These are phyloP conservation scores for Phaffia rhodozyma DNA, from an alignment of 1,284 basidiomycete genomes.

Conservation along the genomic window DNA sequence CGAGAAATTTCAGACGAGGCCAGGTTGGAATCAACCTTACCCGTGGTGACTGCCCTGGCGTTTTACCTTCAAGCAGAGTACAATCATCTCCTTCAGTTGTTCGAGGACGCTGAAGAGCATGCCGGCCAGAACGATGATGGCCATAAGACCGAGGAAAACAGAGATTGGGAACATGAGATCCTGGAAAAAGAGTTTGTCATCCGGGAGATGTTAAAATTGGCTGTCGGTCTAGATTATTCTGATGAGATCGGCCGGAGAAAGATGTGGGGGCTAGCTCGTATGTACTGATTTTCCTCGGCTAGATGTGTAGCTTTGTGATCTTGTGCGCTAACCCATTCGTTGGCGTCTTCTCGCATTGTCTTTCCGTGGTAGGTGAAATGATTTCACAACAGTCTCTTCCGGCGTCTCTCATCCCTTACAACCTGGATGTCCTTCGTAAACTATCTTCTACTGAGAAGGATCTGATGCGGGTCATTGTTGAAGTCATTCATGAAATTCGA, in stretches of 20 bases:
- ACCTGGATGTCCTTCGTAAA: conserved; percentile 75
- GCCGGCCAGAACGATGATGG: conserved; percentile 42
- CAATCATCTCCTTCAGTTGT: conserved; percentile 44
- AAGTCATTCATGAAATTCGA: conserved; percentile 77
- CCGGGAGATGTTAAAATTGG: conserved; percentile 66
- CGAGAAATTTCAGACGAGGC: conserved; percentile 47
- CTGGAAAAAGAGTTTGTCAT: conserved; percentile 55
- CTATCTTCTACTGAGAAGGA: conserved; percentile 78
- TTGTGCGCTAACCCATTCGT: not conserved
- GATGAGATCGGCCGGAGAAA: conserved; percentile 91
- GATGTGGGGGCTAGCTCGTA: conserved; percentile 76
- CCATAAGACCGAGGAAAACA: conserved; percentile 40
- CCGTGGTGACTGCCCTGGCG: conserved; percentile 79
- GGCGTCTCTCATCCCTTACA: conserved; percentile 60
- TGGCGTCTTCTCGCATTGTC: conserved; percentile 2
- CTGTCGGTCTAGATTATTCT: conserved; percentile 75
- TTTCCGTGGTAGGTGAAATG: conserved; percentile 54
- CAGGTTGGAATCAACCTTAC: conserved; percentile 62
- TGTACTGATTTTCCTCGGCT: conserved; percentile 30
- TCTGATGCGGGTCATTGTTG: conserved; percentile 85
- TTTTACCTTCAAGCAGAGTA: conserved; percentile 72
- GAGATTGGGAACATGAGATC: conserved; percentile 44
- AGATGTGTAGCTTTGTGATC: not conserved
- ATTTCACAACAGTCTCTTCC: conserved; percentile 71
- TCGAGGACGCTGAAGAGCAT: conserved; percentile 36